phyloP scores from a whole-genome alignment of 2,329 filamentous ascomycete species.

The Dothideomycetidae sp. region DNA sequence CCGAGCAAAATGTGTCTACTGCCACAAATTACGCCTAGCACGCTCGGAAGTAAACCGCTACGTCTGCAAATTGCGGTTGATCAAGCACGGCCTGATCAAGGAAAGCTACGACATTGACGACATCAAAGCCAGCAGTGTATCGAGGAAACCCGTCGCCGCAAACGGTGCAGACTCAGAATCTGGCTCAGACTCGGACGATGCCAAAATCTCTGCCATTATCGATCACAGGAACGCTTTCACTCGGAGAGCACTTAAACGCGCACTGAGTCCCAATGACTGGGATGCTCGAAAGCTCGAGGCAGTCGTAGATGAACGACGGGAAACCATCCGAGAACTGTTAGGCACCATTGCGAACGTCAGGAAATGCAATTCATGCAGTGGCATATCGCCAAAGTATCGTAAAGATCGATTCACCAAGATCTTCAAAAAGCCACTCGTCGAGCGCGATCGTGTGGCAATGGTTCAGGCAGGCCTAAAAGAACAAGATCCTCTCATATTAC shows the following conservation, averaged over 20 bases:
- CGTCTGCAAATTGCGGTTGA: conserved; percentile 67
- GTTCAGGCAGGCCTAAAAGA: conserved; percentile 51
- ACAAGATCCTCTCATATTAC: conserved; percentile 54
- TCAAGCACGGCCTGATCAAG: conserved; percentile 68
- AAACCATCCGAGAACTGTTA: conserved; percentile 69
- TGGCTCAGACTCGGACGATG: conserved; percentile 46
- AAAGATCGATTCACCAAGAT: conserved; percentile 90
- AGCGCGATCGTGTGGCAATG: conserved; percentile 68
- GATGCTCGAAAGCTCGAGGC: conserved; percentile 64
- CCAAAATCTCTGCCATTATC: conserved; percentile 42
- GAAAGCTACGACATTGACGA: conserved; percentile 44
- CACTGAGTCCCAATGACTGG: conserved; percentile 34
- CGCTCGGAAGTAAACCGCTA: conserved; percentile 63
- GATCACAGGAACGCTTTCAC: conserved; percentile 53
- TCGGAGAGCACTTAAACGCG: conserved; percentile 51
- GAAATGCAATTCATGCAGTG: conserved; percentile 52
- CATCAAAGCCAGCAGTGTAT: conserved; percentile 23
- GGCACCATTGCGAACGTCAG: conserved; percentile 54
- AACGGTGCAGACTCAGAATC: conserved; percentile 26
- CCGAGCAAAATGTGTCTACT: conserved; percentile 80
- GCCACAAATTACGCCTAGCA: conserved; percentile 71
- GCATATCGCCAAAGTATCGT: conserved; percentile 67
- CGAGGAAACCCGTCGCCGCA: conserved; percentile 13
- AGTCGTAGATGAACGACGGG: conserved; percentile 59
- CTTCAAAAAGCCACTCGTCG: conserved; percentile 64